Evolutionary conservation across 108 stramenopile species (phyloP).

Genomic region (Pseudonitzschia multiseries): DNA sequence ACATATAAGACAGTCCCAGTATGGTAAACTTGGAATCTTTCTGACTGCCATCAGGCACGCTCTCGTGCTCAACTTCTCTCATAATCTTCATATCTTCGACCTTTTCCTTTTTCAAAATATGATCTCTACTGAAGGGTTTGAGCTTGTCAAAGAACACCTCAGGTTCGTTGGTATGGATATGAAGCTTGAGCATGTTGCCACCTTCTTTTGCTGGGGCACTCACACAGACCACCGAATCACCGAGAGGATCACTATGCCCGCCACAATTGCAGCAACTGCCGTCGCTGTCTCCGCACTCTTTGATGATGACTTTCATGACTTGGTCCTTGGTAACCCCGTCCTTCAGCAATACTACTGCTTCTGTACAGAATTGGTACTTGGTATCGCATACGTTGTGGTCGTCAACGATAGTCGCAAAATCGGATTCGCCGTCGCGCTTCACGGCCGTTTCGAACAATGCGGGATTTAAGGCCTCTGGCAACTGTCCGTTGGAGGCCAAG

Average conservation of each 20-base stretch:
- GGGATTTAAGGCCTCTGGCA: slow-evolving; percentile 29
- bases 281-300: background rate
- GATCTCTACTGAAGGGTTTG: slow-evolving; percentile 27
- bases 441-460: slow-evolving; percentile 26
- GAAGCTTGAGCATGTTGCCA: slow-evolving; percentile 37
- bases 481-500: slow-evolving; percentile 22
- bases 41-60: background rate
- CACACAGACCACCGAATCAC: slow-evolving; percentile 33
- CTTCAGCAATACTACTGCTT: slow-evolving; percentile 34
- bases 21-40: slow-evolving; percentile 36
- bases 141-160: slow-evolving; percentile 21
- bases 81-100: slow-evolving; percentile 39
- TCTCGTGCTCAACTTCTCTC: slow-evolving; percentile 22
- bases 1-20: slow-evolving; percentile 20
- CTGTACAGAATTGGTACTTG: slow-evolving; percentile 36
- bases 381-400: slow-evolving; percentile 34
- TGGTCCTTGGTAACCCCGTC: slow-evolving; percentile 25
- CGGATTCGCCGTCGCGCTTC: slow-evolving; percentile 3
- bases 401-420: background rate
- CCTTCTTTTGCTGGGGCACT: slow-evolving; percentile 29
- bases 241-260: background rate
- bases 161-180: slow-evolving; percentile 40
- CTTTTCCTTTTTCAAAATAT: slow-evolving; percentile 33
- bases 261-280: background rate
- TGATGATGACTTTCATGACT: slow-evolving; percentile 18